Evolutionary conservation across 208 protist genomes (phyloP).

Genomic region (Crithidia sp.): DNA sequence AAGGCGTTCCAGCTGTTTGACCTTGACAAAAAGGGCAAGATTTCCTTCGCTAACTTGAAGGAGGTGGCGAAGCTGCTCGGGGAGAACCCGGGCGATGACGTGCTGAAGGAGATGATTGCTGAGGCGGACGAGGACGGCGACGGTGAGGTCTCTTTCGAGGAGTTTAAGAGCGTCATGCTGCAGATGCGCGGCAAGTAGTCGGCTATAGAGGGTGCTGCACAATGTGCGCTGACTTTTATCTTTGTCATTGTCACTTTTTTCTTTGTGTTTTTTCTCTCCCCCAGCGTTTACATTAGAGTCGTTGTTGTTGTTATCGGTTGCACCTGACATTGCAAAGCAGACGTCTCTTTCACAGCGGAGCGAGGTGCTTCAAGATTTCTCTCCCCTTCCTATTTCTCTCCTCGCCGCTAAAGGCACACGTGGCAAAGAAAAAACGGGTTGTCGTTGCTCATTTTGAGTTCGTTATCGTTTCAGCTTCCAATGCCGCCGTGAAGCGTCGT

Average conservation of each 20-base stretch:
- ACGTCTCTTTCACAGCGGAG: no score
- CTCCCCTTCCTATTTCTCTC: background rate
- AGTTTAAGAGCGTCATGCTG: constrained; percentile 96
- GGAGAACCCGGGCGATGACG: constrained; percentile 97
- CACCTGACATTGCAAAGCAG: no score
- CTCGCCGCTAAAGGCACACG: background rate
- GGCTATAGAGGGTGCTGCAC: background rate
- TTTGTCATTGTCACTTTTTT: constrained; percentile 12
- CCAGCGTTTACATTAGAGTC: constrained; percentile 21
- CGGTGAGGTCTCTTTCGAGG: constrained; percentile 95
- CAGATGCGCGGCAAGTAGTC: constrained; percentile 89
- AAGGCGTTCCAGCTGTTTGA: constrained; percentile 98
- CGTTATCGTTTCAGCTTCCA: no score
- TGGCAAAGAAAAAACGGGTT: no score
- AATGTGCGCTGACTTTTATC: background rate
- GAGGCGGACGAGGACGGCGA: constrained; percentile 96
- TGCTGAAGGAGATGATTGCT: constrained; percentile 98
- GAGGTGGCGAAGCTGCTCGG: constrained; percentile 95
- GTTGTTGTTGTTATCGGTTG: background rate
- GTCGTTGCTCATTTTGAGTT: no score
- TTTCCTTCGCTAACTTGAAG: constrained; percentile 97
- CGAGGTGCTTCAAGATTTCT: background rate
- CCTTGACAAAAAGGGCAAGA: constrained; percentile 95
- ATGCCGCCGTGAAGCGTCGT: no score
- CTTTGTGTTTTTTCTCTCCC: constrained; percentile 17